Evolutionary conservation across 2,329 filamentous ascomycete genomes (phyloP), one percentile per base, ranked within the genome.

Genomic region (Chrysosphaeria jannelii): DNA sequence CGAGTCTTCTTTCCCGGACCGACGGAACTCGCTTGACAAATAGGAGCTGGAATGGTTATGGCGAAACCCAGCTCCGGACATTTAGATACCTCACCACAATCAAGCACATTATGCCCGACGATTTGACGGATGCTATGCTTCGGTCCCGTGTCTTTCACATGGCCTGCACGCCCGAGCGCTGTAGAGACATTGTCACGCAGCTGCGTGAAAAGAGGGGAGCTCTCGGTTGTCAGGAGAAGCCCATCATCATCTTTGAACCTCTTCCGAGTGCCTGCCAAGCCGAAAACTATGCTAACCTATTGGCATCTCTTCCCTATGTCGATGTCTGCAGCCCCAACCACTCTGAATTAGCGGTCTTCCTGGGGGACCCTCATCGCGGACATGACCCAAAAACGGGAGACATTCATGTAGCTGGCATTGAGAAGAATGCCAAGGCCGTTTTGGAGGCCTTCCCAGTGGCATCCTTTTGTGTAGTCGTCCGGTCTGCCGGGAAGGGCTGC

Each of bases 71-170:
- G 19, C 57, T 64, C 31, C 50, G 57, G 43, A 66, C 67, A 6
- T 97, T 97, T 51, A 67, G 63, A 39, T 97, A 93, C 41, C 52
- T 65, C 24, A 91, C 79, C 1, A 68, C 75, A 1, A 93, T 91
- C 45, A 52, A 72, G 31, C 69, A 78, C 5, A 51, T 97, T 10
- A 68, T 72, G 4, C 67, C 67, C 15, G 46, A 55, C 8, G 70
- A 78, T 37, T 53, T 93, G 7, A 60, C 58, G 3, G 51, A 55
- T 16, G 38, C 49, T 0, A 51, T 89, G 14, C 50, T 89, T 5
- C 55, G 59, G 23, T 64, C 76, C 0, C 68, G 61, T 29, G 67
- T 70, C 0, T 88, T 89, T 36, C 81, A 91, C 41, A 56, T 93
- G n/a, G n/a, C n/a, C n/a, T n/a, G n/a, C n/a, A n/a, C n/a, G n/a